Conservation (phyloP, 257 asterid species). For the Verbascum thapsus region DNA sequence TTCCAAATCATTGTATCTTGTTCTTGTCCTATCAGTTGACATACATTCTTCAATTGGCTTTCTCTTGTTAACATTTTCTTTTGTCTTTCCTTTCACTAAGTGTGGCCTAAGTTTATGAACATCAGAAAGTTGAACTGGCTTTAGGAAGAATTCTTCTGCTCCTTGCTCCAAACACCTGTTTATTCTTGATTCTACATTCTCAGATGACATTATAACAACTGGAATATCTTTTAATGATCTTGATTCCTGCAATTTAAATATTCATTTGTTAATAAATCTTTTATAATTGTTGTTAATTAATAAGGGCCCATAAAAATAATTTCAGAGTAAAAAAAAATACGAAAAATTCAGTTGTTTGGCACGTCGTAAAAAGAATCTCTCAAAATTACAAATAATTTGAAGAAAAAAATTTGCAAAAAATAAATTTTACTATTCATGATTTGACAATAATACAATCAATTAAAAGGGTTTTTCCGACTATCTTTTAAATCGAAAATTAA, state of each 20-base stretch:
- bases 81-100: constrained; percentile 39
- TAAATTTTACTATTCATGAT: too few relatives aligned
- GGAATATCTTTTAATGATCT: constrained; percentile 47
- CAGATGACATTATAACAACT: constrained; percentile 69
- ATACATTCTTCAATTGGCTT: constrained; percentile 39
- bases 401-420: too few relatives aligned
- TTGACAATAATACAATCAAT: too few relatives aligned
- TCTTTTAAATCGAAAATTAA: too few relatives aligned
- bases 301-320: too few relatives aligned
- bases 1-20: constrained; percentile 39
- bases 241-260: constrained; percentile 52
- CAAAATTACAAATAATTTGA: too few relatives aligned
- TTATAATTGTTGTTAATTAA: too few relatives aligned
- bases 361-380: too few relatives aligned
- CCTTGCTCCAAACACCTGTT: constrained; percentile 53
- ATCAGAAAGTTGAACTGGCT: constrained; percentile 50
- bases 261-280: too few relatives aligned
- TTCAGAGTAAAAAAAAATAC: too few relatives aligned
- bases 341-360: too few relatives aligned
- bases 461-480: too few relatives aligned
- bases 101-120: constrained; percentile 49
- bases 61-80: constrained; percentile 37
- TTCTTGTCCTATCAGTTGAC: constrained; percentile 47
- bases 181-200: constrained; percentile 55
- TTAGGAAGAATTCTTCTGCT: constrained; percentile 54